These are phyloP conservation scores for Atalantia buxifolia DNA, from an alignment of 345 rosid genomes.

Conservation along the genomic window DNA sequence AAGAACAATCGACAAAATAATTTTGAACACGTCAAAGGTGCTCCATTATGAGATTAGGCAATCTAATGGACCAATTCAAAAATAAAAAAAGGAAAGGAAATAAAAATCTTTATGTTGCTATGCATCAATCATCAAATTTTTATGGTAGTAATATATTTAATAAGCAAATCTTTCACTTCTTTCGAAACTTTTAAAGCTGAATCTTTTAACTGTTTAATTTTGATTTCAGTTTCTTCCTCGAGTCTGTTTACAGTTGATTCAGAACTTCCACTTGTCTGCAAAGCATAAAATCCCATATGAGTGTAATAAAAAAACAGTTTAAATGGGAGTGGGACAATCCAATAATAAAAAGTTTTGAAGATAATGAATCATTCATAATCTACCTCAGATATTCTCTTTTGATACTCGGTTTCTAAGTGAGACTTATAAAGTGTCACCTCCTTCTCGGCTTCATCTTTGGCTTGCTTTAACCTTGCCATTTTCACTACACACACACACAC, in stretches of 20 bases:
- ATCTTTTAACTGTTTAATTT: conserved; percentile 31
- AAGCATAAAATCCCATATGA: rapidly evolving
- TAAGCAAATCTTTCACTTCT: conserved; percentile 31
- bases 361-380: no score
- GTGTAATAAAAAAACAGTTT: neutral
- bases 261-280: conserved; percentile 42
- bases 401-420: conserved; percentile 34
- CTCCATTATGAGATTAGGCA: no score
- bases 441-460: conserved; percentile 55
- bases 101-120: no score
- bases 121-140: conserved; percentile 16
- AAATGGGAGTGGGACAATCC: no score
- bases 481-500: conserved; percentile 23
- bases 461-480: conserved; percentile 42
- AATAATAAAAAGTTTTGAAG: no score
- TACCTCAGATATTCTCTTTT: conserved; percentile 35
- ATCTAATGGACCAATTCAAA: no score
- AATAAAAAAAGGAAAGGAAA: no score
- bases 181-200: conserved; percentile 23
- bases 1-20: no score
- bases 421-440: conserved; percentile 34
- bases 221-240: conserved; percentile 37
- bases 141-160: conserved; percentile 26
- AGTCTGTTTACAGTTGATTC: conserved; percentile 32
- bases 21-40: no score